These are phyloP conservation scores for Nemania sp. DNA, from an alignment of 2,329 filamentous ascomycete genomes.

Conservation along the genomic window DNA sequence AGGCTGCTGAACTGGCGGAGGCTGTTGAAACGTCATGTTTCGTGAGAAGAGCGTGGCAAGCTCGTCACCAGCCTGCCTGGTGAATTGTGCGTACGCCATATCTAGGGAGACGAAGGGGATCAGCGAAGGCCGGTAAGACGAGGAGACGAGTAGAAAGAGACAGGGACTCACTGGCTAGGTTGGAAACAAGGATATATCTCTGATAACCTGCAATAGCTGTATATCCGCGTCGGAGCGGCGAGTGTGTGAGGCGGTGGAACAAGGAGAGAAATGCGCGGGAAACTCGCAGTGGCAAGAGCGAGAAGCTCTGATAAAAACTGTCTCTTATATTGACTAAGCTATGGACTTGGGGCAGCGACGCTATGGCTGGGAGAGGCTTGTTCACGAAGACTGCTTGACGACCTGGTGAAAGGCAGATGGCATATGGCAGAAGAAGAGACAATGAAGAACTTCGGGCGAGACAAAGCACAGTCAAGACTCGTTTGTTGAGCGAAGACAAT, in stretches of 20 bases:
- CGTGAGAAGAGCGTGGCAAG: conserved; percentile 79
- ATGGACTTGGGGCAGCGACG: conserved; percentile 45
- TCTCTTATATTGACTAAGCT: conserved; percentile 58
- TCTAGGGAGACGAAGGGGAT: conserved; percentile 25
- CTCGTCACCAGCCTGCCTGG: conserved; percentile 76
- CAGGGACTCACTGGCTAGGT: conserved; percentile 16
- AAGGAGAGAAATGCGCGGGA: conserved; percentile 23
- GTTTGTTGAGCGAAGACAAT: conserved; percentile 26
- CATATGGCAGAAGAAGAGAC: not conserved
- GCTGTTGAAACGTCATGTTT: conserved; percentile 67
- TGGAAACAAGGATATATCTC: not conserved
- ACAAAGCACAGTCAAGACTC: conserved; percentile 20
- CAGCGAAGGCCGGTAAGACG: conserved; percentile 1
- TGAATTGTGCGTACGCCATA: conserved; percentile 50
- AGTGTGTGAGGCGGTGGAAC: conserved; percentile 20
- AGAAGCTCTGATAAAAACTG: conserved; percentile 39
- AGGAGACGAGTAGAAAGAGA: conserved; percentile 3
- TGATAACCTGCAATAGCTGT: conserved; percentile 14
- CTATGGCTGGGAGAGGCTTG: conserved; percentile 9
- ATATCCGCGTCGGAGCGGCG: conserved; percentile 10
- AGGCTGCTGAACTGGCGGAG: conserved; percentile 39
- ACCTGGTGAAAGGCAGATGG: conserved; percentile 1
- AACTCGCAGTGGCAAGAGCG: conserved; percentile 27
- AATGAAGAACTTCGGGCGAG: conserved; percentile 26
- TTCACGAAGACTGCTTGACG: not conserved